Evolutionary conservation across 768 basidiomycete genomes (phyloP).

Genomic region (Baorangia bicolor): DNA sequence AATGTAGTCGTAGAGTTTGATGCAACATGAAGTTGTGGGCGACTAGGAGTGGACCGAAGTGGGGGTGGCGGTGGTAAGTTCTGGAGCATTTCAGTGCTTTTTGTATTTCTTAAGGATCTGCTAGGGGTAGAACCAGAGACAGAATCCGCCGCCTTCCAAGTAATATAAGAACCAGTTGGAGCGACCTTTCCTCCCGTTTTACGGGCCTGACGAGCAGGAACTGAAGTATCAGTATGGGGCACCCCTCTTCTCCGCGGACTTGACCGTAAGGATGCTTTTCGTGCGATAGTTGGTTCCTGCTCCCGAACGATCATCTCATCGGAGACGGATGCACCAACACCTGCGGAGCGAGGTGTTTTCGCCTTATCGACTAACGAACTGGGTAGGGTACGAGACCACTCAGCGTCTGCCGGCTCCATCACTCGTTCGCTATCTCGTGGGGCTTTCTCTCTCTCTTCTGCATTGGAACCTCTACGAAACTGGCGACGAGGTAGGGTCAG

Average conservation of each 20-base stretch:
- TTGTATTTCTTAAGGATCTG: conserved; percentile 25
- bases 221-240: conserved; percentile 19
- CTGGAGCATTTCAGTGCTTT: conserved; percentile 31
- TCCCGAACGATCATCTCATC: conserved; percentile 25
- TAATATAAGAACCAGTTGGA: conserved; percentile 21
- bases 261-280: conserved; percentile 17
- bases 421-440: conserved; percentile 26
- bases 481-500: conserved; percentile 25
- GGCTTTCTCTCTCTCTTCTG: conserved; percentile 24
- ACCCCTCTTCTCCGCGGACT: conserved; percentile 20
- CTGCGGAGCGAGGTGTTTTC: conserved; percentile 14
- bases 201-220: conserved; percentile 23
- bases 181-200: conserved; percentile 26
- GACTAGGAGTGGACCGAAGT: conserved; percentile 32
- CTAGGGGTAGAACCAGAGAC: conserved; percentile 35
- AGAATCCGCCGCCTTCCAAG: conserved; percentile 34
- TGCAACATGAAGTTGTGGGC: conserved; percentile 24
- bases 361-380: conserved; percentile 17
- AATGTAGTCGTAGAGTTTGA: conserved; percentile 16
- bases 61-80: conserved; percentile 14
- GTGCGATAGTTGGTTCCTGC: conserved; percentile 11
- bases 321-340: conserved; percentile 16
- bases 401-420: conserved; percentile 18
- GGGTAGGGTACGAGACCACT: conserved; percentile 16
- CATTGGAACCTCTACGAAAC: conserved; percentile 28